Evolutionary conservation across 352 stramenopile species (phyloP).

Genomic region (Blastocystis sp.): DNA sequence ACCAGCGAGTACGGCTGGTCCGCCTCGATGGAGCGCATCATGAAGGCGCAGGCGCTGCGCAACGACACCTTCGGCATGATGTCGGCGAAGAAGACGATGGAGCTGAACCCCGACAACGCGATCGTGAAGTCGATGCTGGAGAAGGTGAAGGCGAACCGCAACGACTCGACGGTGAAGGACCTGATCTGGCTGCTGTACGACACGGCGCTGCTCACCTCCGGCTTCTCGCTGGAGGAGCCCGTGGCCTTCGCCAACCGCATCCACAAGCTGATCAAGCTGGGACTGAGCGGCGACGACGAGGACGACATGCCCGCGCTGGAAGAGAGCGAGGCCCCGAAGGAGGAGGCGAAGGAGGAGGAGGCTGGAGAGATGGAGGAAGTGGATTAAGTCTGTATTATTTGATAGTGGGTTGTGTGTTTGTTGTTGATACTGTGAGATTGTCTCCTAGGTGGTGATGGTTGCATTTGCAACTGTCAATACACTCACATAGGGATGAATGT

Average conservation of each 20-base stretch:
- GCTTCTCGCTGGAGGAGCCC: no score
- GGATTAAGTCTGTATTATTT: not conserved
- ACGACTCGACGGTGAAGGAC: slow-evolving; percentile 96
- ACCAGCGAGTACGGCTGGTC: slow-evolving; percentile 99
- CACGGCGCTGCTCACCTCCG: slow-evolving; percentile 85
- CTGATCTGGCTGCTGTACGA: slow-evolving; percentile 99
- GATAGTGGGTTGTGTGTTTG: not conserved
- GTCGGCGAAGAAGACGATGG: slow-evolving; percentile 99
- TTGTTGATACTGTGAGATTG: not conserved
- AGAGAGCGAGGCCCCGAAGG: slow-evolving; percentile 78
- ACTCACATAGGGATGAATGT: no score
- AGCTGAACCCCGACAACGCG: no score
- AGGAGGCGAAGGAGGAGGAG: no score
- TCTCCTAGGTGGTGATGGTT: not conserved
- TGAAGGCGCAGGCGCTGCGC: slow-evolving; percentile 98
- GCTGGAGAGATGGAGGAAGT: not conserved
- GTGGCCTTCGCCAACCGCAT: slow-evolving; percentile 93
- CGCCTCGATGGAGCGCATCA: slow-evolving; percentile 78
- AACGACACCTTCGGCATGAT: slow-evolving; percentile 96
- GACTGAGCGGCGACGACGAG: slow-evolving; percentile 84
- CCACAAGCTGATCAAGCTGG: slow-evolving; percentile 97
- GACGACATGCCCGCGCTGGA: slow-evolving; percentile 82
- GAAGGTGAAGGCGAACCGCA: no score
- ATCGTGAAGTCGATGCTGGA: no score
- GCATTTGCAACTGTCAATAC: no score